Evolutionary conservation across 108 stramenopile genomes (phyloP).

Genomic region (Thalassiosira profunda): DNA sequence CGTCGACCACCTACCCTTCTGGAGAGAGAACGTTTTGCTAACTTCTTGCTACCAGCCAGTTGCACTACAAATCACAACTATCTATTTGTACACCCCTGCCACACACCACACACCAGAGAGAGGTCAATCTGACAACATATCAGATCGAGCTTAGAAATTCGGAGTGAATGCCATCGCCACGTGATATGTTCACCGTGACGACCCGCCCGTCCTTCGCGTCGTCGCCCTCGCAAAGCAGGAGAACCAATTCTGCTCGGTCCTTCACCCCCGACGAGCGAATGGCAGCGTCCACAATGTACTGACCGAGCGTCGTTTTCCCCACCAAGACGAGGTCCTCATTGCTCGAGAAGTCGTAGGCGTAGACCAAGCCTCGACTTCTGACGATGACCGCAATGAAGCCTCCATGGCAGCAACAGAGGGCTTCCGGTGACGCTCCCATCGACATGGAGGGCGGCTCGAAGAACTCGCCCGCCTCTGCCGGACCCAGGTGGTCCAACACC

Average conservation of each 20-base stretch:
- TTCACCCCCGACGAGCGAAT: slow-evolving; percentile 67
- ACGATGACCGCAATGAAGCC: slow-evolving; percentile 73
- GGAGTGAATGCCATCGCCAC: slow-evolving; percentile 2
- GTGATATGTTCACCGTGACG: slow-evolving; percentile 49
- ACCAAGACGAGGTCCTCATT: slow-evolving; percentile 66
- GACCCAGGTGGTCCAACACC: slow-evolving; percentile 55
- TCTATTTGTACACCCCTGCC: too few species aligned
- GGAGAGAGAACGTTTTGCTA: too few species aligned
- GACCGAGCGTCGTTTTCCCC: slow-evolving; percentile 61
- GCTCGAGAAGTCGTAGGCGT: slow-evolving; percentile 67
- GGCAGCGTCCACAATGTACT: slow-evolving; percentile 86
- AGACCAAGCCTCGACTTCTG: slow-evolving; percentile 70
- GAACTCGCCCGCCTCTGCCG: slow-evolving; percentile 38
- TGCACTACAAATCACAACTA: too few species aligned
- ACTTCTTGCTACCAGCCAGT: too few species aligned
- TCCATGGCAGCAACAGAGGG: slow-evolving; percentile 67
- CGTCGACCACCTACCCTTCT: too few species aligned
- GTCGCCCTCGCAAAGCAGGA: slow-evolving; percentile 68
- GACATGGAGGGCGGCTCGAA: slow-evolving; percentile 76
- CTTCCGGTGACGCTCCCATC: slow-evolving; percentile 85
- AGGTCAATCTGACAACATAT: too few species aligned
- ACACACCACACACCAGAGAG: too few species aligned
- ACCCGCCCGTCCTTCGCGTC: slow-evolving; percentile 81
- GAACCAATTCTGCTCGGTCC: slow-evolving; percentile 75
- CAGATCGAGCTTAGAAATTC: not conserved